Conservation (phyloP, 2,329 filamentous ascomycete genomes). For the Pestalotiopsis sp. region DNA sequence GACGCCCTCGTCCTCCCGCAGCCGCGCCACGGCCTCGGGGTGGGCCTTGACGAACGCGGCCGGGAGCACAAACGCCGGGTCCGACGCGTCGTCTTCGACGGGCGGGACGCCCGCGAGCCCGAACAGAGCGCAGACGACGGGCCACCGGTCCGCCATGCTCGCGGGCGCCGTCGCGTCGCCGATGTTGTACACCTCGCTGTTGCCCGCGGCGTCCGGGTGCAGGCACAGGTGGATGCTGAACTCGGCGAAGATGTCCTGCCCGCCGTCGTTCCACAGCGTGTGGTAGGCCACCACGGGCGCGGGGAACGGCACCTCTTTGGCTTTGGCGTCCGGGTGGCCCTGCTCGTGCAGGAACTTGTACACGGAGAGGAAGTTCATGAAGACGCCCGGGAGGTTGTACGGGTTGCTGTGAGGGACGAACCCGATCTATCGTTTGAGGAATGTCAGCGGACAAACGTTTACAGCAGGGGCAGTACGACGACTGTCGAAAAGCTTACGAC, state of each 20-base stretch:
- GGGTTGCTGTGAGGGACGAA: conserved; percentile 11
- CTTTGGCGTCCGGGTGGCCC: neutral
- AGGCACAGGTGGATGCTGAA: conserved; percentile 11
- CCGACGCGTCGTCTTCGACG: neutral
- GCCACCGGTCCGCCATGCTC: conserved; percentile 11
- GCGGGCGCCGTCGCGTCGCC: neutral
- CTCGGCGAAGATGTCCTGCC: conserved; percentile 6
- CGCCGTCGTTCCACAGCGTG: conserved; percentile 4
- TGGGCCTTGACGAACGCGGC: neutral
- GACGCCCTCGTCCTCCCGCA: neutral
- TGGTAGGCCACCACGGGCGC: neutral
- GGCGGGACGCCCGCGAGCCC: conserved; percentile 4
- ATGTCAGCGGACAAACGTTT: neutral
- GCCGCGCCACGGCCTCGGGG: neutral
- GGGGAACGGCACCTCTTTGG: neutral
- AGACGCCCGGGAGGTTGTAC: neutral
- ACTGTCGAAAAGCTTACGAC: neutral
- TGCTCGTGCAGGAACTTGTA: conserved; percentile 10
- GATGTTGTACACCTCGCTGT: neutral
- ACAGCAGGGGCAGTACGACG: neutral
- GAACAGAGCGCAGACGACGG: conserved; percentile 5
- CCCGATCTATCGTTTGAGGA: neutral
- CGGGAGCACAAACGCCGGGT: neutral
- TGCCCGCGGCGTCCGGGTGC: conserved; percentile 1
- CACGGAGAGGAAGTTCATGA: conserved; percentile 8